phyloP scores from a whole-genome alignment of 352 stramenopile genomes.

The Albugo laibachii region DNA sequence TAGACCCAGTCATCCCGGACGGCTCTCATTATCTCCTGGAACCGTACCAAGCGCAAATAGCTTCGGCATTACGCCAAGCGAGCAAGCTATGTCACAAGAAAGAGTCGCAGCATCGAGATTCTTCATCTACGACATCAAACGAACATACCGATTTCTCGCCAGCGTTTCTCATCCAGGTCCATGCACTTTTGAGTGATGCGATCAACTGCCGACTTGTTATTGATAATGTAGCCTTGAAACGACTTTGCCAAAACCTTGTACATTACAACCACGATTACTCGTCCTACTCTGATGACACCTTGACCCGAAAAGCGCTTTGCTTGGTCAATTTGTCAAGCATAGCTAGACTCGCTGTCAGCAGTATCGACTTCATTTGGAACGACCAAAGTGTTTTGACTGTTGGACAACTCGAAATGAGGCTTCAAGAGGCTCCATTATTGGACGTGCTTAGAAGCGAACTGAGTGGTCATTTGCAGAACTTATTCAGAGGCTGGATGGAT shows the following conservation, averaged over 20 bases:
- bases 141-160: slow-evolving; percentile 29
- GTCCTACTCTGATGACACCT: no score
- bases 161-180: slow-evolving; percentile 42
- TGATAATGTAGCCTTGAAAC: slow-evolving; percentile 47
- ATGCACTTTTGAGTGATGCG: slow-evolving; percentile 29
- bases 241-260: slow-evolving; percentile 11
- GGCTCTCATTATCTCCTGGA: slow-evolving; percentile 42
- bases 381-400: no score
- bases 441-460: no score
- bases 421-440: no score
- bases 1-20: slow-evolving; percentile 43
- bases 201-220: slow-evolving; percentile 32
- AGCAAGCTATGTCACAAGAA: slow-evolving; percentile 26
- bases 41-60: slow-evolving; percentile 69
- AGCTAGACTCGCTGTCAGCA: no score
- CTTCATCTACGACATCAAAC: slow-evolving; percentile 2
- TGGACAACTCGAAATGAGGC: no score
- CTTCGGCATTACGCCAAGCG: slow-evolving; percentile 52
- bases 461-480: no score
- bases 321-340: no score
- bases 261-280: neutral
- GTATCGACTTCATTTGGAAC: no score
- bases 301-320: no score
- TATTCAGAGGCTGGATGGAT: no score
- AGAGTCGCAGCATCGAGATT: neutral